Conservation (phyloP, 2,329 filamentous ascomycete genomes). For the Cercospora brassicicola region DNA sequence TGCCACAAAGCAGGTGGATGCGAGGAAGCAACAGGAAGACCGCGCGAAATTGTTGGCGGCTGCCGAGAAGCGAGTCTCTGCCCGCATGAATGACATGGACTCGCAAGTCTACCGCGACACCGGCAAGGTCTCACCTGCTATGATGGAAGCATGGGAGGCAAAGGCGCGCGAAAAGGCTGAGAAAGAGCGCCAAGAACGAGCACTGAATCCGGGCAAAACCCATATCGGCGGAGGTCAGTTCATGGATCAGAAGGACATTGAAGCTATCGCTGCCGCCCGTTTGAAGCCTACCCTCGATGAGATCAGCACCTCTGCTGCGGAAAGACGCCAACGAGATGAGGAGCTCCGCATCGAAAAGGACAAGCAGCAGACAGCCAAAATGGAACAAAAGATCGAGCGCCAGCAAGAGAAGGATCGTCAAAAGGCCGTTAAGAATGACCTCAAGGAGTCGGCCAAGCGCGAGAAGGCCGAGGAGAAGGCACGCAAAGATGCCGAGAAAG, state of each 20-base stretch:
- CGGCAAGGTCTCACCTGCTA: conserved; percentile 67
- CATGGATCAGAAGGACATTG: conserved; percentile 74
- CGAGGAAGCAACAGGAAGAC: conserved; percentile 71
- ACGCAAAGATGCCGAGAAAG: conserved; percentile 57
- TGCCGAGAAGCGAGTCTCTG: conserved; percentile 83
- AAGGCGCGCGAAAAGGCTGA: conserved; percentile 71
- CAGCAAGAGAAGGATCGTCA: conserved; percentile 49
- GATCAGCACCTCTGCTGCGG: conserved; percentile 75
- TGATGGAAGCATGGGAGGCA: conserved; percentile 74
- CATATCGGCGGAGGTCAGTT: conserved; percentile 80
- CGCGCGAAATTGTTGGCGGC: conserved; percentile 72
- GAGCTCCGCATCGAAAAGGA: conserved; percentile 65
- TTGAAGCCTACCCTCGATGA: conserved; percentile 83
- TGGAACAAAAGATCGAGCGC: conserved; percentile 54
- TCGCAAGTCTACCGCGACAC: conserved; percentile 75
- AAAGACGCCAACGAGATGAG: conserved; percentile 66
- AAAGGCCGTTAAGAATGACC: conserved; percentile 56
- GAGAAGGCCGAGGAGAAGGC: conserved; percentile 55
- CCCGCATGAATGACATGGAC: conserved; percentile 76
- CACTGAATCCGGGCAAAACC: conserved; percentile 57
- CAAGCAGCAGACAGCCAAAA: conserved; percentile 61
- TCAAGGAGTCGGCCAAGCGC: conserved; percentile 51
- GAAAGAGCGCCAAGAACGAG: conserved; percentile 61
- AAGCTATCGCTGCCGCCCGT: conserved; percentile 72
- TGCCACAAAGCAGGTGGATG: conserved; percentile 67